Base-by-base conservation (phyloP, 371 early-diverging fungal species). In the Neoconidiobolus thromboides region DNA sequence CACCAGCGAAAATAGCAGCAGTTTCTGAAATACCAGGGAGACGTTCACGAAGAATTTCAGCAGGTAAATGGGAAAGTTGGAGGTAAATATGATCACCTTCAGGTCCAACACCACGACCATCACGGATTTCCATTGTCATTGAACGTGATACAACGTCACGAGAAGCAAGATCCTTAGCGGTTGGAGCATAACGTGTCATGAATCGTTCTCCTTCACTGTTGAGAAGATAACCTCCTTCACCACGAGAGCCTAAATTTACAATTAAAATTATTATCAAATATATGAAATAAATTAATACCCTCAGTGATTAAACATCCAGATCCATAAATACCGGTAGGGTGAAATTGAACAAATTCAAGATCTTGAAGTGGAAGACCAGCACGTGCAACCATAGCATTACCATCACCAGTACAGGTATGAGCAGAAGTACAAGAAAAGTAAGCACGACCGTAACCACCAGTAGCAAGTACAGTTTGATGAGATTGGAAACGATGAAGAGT, bases 151-250 rank as follows among this genome's bases (percentile, higher is more conserved):
- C 97, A 62, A 97, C 96, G 65, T 97, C 97, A 69, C 96, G 86
- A 58, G 91, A 90, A 46, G 97, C 97, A 63, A 97, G 73, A 76
- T 97, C 97, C 81, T 91, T 92, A 64, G 96, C 97, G 37, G 91
- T 93, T 53, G 97, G 97, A 44, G 96, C 96, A 71, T 97, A 97
- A 69, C 96, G 84, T 75, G 91, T 95, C 97, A 97, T 97, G 79
- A 96, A 97, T 71, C 96, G 90, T 69, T 90, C 86, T 69, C 96
- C 97, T 69, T 86, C 80, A 48, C 85, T 81, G 74, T 87, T 86
- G 67, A 96, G 76, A 64, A 96, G 75, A 62, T 92, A 83, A 71
- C 97, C 97, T 69, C 97, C 96, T 73, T 90, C 91, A 75, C 97
- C 97, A 62, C 93, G 86, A 67, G 82, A 83, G 12, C 64, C 63